Percentiles rank a stretch among this genome's conserved stretches.
phyloP scores from a whole-genome alignment of 176 grass and related monocot species.

The Leersia perrieri region DNA sequence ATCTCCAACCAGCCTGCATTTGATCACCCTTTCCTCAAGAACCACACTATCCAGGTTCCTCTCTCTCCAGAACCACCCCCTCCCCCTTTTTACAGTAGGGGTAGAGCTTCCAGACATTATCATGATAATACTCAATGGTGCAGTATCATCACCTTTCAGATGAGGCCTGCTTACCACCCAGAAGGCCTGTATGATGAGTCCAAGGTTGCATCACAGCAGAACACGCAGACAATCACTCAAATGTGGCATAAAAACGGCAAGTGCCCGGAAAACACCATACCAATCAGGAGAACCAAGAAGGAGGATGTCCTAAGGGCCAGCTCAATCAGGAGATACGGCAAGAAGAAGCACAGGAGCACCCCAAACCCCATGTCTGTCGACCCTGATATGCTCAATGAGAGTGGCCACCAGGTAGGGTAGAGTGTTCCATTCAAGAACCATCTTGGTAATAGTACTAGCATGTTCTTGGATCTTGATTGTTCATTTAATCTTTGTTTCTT shows the following conservation, averaged over 20 bases:
- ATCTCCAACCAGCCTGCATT: constrained; percentile 72
- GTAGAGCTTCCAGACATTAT: constrained; percentile 5
- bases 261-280: constrained; percentile 62
- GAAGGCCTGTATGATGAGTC: constrained; percentile 58
- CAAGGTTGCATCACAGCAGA: constrained; percentile 53
- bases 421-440: constrained; percentile 4
- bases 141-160: constrained; percentile 35
- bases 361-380: constrained; percentile 54
- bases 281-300: constrained; percentile 61
- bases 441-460: not conserved
- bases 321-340: constrained; percentile 64
- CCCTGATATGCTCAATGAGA: constrained; percentile 73
- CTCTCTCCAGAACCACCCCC: constrained; percentile 21
- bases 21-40: constrained; percentile 75
- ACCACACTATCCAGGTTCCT: constrained; percentile 63
- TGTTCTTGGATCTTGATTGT: not conserved
- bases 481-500: not conserved
- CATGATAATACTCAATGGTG: constrained; percentile 12
- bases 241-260: constrained; percentile 64
- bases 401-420: constrained; percentile 65
- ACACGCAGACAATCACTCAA: constrained; percentile 33
- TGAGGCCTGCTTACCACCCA: constrained; percentile 64
- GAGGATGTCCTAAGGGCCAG: constrained; percentile 67
- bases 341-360: constrained; percentile 50
- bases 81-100: not conserved